Percentiles rank a stretch among this genome's conserved stretches.
phyloP scores from a whole-genome alignment of 495 filamentous ascomycete genomes.

The Lophiotrema nucula region DNA sequence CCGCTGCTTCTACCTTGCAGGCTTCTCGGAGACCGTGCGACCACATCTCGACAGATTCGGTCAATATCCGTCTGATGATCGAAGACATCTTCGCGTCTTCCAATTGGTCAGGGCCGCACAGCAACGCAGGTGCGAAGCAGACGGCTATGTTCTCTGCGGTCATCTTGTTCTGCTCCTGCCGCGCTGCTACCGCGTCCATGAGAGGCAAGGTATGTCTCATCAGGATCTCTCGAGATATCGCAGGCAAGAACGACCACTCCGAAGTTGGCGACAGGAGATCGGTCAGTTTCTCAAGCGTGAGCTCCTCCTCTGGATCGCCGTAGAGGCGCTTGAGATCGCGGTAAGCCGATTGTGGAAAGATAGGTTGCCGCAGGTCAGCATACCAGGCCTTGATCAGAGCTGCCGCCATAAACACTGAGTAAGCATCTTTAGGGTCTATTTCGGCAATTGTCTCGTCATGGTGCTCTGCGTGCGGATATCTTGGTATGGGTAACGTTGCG shows the following conservation, averaged over 20 bases:
- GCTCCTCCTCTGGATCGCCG: slow-evolving; percentile 33
- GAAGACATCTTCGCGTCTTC: slow-evolving; percentile 50
- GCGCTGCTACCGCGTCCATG: slow-evolving; percentile 46
- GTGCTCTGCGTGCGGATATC: slow-evolving; percentile 31
- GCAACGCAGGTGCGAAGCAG: slow-evolving; percentile 49
- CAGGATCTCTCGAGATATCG: slow-evolving; percentile 47
- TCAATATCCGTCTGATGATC: slow-evolving; percentile 45
- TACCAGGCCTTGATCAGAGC: slow-evolving; percentile 58
- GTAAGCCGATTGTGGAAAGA: slow-evolving; percentile 51
- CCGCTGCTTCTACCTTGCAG: slow-evolving; percentile 27
- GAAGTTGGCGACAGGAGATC: slow-evolving; percentile 42
- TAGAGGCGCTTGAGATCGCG: slow-evolving; percentile 40
- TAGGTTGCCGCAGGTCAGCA: slow-evolving; percentile 51
- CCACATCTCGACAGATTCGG: slow-evolving; percentile 45
- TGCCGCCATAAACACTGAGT: slow-evolving; percentile 51
- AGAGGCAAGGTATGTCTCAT: slow-evolving; percentile 53
- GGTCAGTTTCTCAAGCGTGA: slow-evolving; percentile 33
- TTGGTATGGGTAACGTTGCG: slow-evolving; percentile 36
- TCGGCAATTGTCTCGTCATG: slow-evolving; percentile 41
- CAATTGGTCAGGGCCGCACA: slow-evolving; percentile 46
- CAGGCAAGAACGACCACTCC: slow-evolving; percentile 42
- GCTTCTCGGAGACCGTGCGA: slow-evolving; percentile 35
- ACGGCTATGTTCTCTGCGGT: slow-evolving; percentile 51
- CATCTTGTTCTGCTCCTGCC: slow-evolving; percentile 53
- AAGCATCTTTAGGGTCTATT: slow-evolving; percentile 49